phyloP scores from a whole-genome alignment of 2,329 filamentous ascomycete species.

The Monosporascus sp. region DNA sequence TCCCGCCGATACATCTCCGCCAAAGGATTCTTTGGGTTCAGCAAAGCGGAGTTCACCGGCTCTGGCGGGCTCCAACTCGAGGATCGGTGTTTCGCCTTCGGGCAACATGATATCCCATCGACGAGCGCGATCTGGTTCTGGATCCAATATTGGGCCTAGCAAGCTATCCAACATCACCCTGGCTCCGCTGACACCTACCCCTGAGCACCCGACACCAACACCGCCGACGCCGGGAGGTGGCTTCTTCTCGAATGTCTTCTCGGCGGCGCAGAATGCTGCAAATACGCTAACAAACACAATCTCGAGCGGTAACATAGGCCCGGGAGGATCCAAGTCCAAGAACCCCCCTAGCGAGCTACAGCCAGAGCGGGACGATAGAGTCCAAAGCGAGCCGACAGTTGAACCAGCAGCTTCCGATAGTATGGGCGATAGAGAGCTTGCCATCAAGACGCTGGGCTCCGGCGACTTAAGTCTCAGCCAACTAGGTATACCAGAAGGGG shows the following conservation, averaged over 20 bases:
- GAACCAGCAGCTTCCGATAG: slow-evolving; percentile 33
- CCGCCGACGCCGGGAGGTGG: slow-evolving; percentile 54
- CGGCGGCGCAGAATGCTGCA: slow-evolving; percentile 88
- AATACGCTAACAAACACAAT: slow-evolving; percentile 70
- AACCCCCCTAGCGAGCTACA: slow-evolving; percentile 27
- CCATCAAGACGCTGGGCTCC: slow-evolving; percentile 81
- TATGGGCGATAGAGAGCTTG: slow-evolving; percentile 61
- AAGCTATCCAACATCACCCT: slow-evolving; percentile 76
- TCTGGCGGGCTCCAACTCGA: slow-evolving; percentile 29
- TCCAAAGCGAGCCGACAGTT: slow-evolving; percentile 40
- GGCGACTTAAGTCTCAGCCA: slow-evolving; percentile 88
- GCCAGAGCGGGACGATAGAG: slow-evolving; percentile 29
- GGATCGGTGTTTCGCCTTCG: slow-evolving; percentile 57
- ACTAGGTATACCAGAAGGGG: slow-evolving; percentile 68
- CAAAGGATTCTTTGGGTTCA: slow-evolving; percentile 1
- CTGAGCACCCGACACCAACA: slow-evolving; percentile 50
- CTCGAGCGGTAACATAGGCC: slow-evolving; percentile 55
- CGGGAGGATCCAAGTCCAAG: slow-evolving; percentile 43
- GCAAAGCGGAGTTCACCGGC: slow-evolving; percentile 11
- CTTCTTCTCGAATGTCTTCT: slow-evolving; percentile 93
- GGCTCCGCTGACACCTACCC: slow-evolving; percentile 69
- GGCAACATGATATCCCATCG: slow-evolving; percentile 69
- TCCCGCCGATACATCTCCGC: slow-evolving; percentile 42
- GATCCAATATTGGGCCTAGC: slow-evolving; percentile 60
- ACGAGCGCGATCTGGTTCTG: slow-evolving; percentile 48